phyloP scores from a whole-genome alignment of 495 filamentous ascomycete genomes.

The Ascobolus immersus region DNA sequence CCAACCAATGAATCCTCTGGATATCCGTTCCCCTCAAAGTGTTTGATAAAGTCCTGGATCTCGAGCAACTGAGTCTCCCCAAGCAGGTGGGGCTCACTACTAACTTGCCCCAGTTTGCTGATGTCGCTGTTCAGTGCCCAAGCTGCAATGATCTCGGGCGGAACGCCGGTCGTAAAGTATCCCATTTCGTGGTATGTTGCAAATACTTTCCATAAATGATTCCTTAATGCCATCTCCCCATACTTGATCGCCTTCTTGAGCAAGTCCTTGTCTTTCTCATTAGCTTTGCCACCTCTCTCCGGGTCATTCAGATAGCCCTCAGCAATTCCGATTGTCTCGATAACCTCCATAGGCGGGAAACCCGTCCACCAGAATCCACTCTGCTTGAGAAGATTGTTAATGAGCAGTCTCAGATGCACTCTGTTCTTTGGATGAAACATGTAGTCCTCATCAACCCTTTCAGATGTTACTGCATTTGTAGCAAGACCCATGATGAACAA shows the following conservation, averaged over 20 bases:
- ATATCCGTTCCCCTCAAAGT: no score
- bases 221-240: conserved; percentile 31
- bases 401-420: conserved; percentile 34
- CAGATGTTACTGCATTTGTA: conserved; percentile 73
- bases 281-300: no score
- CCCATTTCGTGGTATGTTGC: conserved; percentile 53
- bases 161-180: conserved; percentile 40
- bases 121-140: conserved; percentile 36
- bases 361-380: conserved; percentile 70
- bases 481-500: conserved; percentile 57
- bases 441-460: conserved; percentile 60
- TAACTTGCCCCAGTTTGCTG: no score
- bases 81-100: conserved; percentile 13
- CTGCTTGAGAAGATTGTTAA: conserved; percentile 60
- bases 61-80: conserved; percentile 3
- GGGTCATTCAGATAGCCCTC: conserved; percentile 40
- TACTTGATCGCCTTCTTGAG: conserved; percentile 36
- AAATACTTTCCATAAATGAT: conserved; percentile 36
- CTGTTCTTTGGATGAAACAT: conserved; percentile 56
- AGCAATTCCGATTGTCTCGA: conserved; percentile 34
- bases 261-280: conserved; percentile 32
- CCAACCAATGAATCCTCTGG: no score
- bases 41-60: not conserved
- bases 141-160: conserved; percentile 22
- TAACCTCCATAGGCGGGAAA: conserved; percentile 35